A percentile compares a stretch with the other conserved stretches of the same genome.
phyloP scores from a whole-genome alignment of 2,329 filamentous ascomycete species.

The Teratosphaeria epicoccoides region DNA sequence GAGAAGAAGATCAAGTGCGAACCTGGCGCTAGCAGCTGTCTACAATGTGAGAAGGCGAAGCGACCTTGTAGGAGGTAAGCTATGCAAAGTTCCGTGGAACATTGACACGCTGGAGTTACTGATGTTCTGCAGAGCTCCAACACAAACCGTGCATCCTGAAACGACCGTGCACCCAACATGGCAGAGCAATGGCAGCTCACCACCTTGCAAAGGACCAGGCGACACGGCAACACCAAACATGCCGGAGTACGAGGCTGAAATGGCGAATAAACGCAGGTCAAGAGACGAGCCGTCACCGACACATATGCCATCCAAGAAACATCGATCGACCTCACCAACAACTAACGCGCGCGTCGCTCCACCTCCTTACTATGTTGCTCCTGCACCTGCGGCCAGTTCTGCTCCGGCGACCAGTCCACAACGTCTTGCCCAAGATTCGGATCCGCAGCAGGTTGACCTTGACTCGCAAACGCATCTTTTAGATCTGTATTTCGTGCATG shows the following conservation, averaged over 20 bases:
- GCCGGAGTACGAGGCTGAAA: constrained; percentile 14
- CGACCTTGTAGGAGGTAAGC: constrained; percentile 68
- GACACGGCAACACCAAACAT: constrained; percentile 9
- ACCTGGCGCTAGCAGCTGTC: constrained; percentile 73
- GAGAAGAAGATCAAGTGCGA: constrained; percentile 99
- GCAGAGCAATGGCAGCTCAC: constrained; percentile 15
- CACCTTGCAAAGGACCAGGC: constrained; percentile 11
- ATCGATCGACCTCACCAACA: constrained; percentile 20
- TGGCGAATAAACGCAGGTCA: constrained; percentile 17
- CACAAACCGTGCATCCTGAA: constrained; percentile 15
- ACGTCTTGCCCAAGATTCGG: constrained; percentile 26
- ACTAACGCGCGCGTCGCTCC: not conserved
- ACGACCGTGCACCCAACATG: constrained; percentile 12
- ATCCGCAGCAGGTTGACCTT: constrained; percentile 44
- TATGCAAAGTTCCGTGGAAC: not conserved
- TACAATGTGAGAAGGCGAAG: constrained; percentile 87
- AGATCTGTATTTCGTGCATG: constrained; percentile 46
- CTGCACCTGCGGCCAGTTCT: not conserved
- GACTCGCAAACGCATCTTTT: constrained; percentile 42
- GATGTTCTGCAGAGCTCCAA: constrained; percentile 13
- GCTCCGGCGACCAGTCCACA: not conserved
- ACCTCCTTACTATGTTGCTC: not conserved
- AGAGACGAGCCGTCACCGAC: constrained; percentile 16
- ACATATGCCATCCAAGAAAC: constrained; percentile 18
- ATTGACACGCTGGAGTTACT: constrained; percentile 10